These are phyloP conservation scores for Lagenidium giganteum DNA, from an alignment of 352 stramenopile species.

Conservation along the genomic window DNA sequence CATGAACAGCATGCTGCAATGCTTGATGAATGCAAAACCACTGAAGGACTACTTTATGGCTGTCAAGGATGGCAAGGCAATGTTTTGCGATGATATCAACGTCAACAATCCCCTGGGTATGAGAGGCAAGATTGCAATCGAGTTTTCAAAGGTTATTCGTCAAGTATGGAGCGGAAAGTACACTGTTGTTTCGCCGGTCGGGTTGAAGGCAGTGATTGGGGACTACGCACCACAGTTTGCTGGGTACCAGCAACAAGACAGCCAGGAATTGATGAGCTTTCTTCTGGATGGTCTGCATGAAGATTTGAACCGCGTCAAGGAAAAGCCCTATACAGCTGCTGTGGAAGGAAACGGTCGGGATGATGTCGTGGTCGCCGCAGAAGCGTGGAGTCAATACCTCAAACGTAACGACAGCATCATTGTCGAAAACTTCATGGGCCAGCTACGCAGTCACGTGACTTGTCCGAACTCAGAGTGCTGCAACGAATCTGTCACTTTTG, in stretches of 20 bases:
- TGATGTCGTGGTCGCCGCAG: conserved; percentile 58
- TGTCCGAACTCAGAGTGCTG: conserved; percentile 72
- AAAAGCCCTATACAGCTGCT: conserved; percentile 73
- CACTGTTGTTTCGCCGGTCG: conserved; percentile 65
- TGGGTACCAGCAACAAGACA: conserved; percentile 88
- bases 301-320: conserved; percentile 85
- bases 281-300: conserved; percentile 90
- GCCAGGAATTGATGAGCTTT: conserved; percentile 91
- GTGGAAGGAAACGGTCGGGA: conserved; percentile 68
- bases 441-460: conserved; percentile 84
- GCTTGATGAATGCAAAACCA: conserved; percentile 90
- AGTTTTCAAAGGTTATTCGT: conserved; percentile 93
- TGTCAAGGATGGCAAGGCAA: conserved; percentile 38
- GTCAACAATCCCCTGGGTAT: conserved; percentile 92
- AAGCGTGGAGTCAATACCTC: conserved; percentile 85
- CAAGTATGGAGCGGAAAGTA: conserved; percentile 93
- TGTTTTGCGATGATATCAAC: conserved; percentile 89
- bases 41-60: conserved; percentile 93
- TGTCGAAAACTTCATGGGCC: conserved; percentile 87
- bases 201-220: conserved; percentile 82
- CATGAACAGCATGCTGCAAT: conserved; percentile 87
- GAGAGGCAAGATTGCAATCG: conserved; percentile 91
- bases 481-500: conserved; percentile 84
- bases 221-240: conserved; percentile 87
- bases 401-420: conserved; percentile 91